phyloP scores from a whole-genome alignment of 176 grass and related monocot genomes.

The Carex cristatella region DNA sequence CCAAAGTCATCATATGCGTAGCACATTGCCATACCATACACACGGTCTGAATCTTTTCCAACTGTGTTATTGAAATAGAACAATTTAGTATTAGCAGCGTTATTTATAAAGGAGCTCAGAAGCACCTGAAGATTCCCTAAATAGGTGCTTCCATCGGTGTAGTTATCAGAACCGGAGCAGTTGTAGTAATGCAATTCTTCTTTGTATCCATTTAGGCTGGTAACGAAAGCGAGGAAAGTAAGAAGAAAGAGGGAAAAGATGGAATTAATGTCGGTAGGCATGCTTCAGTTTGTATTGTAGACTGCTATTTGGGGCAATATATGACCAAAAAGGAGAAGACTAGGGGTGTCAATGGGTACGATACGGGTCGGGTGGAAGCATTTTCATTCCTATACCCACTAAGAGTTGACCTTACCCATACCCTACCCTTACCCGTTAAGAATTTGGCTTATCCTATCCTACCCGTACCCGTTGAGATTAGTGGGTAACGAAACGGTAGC shows the following conservation, averaged over 20 bases:
- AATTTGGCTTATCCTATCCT: too few species aligned
- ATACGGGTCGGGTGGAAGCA: too few species aligned
- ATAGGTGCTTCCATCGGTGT: not conserved
- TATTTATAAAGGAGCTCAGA: not conserved
- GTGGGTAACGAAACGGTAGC: too few species aligned
- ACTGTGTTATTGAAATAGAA: not conserved
- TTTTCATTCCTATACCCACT: too few species aligned
- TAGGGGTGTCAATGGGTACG: too few species aligned
- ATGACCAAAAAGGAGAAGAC: too few species aligned
- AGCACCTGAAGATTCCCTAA: not conserved
- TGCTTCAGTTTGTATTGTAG: not conserved
- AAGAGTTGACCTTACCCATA: too few species aligned
- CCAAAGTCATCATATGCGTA: not conserved
- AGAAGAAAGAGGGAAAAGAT: not conserved
- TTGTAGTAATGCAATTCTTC: too few species aligned
- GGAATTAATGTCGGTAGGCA: not conserved
- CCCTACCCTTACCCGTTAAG: too few species aligned
- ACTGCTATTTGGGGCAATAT: not conserved
- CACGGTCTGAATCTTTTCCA: not conserved
- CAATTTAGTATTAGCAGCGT: too few species aligned
- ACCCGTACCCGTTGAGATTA: too few species aligned
- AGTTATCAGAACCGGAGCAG: not conserved
- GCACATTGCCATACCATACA: not conserved
- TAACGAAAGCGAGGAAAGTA: not conserved
- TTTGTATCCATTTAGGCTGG: too few species aligned